A percentile compares a stretch with the other conserved stretches of the same genome.
Evolutionary conservation across 768 basidiomycete species (phyloP).

Genomic region (Pseudohyphozyma bogoriensis): DNA sequence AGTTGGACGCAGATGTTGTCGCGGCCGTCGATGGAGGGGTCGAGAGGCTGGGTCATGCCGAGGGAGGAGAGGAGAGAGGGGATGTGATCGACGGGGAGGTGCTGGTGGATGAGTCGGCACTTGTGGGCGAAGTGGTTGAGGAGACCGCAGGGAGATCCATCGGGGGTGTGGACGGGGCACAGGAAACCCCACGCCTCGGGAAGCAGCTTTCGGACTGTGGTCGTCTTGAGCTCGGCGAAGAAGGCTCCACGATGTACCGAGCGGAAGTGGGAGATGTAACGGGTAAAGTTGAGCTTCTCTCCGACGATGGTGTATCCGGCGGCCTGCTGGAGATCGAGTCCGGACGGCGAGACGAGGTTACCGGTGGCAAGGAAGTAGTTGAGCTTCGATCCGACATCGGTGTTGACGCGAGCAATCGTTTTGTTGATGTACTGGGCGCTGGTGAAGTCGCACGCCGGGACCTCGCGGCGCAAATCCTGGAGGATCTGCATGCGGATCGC

Average conservation of each 20-base stretch:
- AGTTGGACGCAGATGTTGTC: slow-evolving; percentile 80
- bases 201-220: slow-evolving; percentile 86
- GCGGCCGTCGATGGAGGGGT: slow-evolving; percentile 66
- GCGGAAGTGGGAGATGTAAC: slow-evolving; percentile 96
- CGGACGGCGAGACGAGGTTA: slow-evolving; percentile 85
- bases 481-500: slow-evolving; percentile 51
- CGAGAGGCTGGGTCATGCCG: slow-evolving; percentile 89
- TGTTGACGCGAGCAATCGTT: slow-evolving; percentile 65
- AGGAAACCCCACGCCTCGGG: slow-evolving; percentile 99
- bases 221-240: slow-evolving; percentile 97
- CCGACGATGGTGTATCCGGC: slow-evolving; percentile 98
- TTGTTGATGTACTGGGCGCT: slow-evolving; percentile 76
- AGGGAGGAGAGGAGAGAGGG: slow-evolving; percentile 70
- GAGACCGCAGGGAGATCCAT: slow-evolving; percentile 93
- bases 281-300: slow-evolving; percentile 96
- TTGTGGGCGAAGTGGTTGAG: slow-evolving; percentile 91
- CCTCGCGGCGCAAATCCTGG: slow-evolving; percentile 64
- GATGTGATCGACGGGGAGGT: slow-evolving; percentile 56
- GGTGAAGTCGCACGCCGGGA: slow-evolving; percentile 68
- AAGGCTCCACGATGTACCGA: slow-evolving; percentile 98
- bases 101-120: slow-evolving; percentile 76
- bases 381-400: slow-evolving; percentile 80
- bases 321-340: slow-evolving; percentile 91
- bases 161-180: slow-evolving; percentile 97
- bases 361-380: slow-evolving; percentile 95